Evolutionary conservation across 2,329 filamentous ascomycete species (phyloP), one percentile per base, ranked within the genome.

Genomic region (Penicillium hesseltinei): DNA sequence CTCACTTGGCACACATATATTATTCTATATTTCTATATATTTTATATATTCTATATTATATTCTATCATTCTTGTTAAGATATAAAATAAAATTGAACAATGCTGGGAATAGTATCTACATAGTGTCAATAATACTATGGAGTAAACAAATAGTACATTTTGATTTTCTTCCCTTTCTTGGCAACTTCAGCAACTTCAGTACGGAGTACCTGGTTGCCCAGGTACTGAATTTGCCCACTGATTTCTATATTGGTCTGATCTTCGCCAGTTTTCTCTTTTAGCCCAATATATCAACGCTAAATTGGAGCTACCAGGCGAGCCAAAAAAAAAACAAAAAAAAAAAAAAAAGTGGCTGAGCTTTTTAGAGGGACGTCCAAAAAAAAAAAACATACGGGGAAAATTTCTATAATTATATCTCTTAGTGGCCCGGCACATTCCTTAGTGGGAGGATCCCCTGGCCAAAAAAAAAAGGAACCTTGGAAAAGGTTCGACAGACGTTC

Each of bases 1-100:
- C 62, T 63, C 62, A 63, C 56, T 56, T 44, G 31, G 42, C 29
- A 40, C 38, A 40, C 19, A 5, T 42, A 10, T 21, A 21, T 21
- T 40, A 40, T 42, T 15, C 10, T 7, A 21, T 21, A 33, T 33
- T 33, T 3, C 11, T 35, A 35, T 7, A 15, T 35, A 39, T 39
- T 23, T 2, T 23, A 8, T 35, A 33, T 10, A 33, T 33, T 15
- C 5, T 33, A 15, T 33, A 33, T 33, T 33, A 17, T 7, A 21
- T 40, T 40, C 11, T 40, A 35, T 35, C 33, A 35, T 35, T 8
- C 3, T 19, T 19, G 4, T 10, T 10, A n/a, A 39, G n/a, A 19
- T 11, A 19, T 43, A 17, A 23, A 42, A 42, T n/a, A 27, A 17
- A 27, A n/a, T 27, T n/a, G 25, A 5, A 43, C 3, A 43, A 10